A percentile compares a stretch with the other conserved stretches of the same genome.
phyloP scores from a whole-genome alignment of 2,329 filamentous ascomycete genomes.

The Colletotrichum graminicola region DNA sequence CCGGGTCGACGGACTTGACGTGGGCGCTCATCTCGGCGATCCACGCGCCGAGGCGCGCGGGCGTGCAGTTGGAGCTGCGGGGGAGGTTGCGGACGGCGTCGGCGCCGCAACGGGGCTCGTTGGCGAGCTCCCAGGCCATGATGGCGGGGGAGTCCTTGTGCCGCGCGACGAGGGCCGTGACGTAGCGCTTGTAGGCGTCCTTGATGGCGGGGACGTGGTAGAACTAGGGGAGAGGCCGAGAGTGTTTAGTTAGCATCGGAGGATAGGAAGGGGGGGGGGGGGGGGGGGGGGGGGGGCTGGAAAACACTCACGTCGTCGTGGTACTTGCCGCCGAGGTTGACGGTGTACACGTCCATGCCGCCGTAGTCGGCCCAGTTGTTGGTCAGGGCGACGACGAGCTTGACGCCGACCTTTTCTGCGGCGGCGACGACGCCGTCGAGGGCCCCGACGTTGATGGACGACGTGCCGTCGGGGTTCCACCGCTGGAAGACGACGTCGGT shows the following conservation, averaged over 20 bases:
- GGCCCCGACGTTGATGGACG: slow-evolving; percentile 56
- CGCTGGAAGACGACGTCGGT: slow-evolving; percentile 61
- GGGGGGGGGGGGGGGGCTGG: no score
- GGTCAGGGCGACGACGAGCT: slow-evolving; percentile 63
- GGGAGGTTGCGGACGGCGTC: slow-evolving; percentile 61
- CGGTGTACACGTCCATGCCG: slow-evolving; percentile 66
- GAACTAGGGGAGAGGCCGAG: slow-evolving; percentile 51
- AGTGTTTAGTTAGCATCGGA: slow-evolving; percentile 1
- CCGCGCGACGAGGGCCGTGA: slow-evolving; percentile 68
- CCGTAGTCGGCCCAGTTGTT: slow-evolving; percentile 69
- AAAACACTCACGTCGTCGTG: slow-evolving; percentile 58
- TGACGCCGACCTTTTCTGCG: slow-evolving; percentile 61
- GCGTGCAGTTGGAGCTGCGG: slow-evolving; percentile 53
- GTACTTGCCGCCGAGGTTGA: slow-evolving; percentile 61
- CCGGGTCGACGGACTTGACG: slow-evolving; percentile 63
- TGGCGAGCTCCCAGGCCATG: slow-evolving; percentile 76
- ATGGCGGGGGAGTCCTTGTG: slow-evolving; percentile 71
- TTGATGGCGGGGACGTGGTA: slow-evolving; percentile 64
- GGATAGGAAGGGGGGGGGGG: no score
- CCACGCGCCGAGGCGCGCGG: slow-evolving; percentile 61
- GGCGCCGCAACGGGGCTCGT: slow-evolving; percentile 68
- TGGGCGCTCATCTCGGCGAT: slow-evolving; percentile 66
- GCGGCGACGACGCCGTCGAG: slow-evolving; percentile 65
- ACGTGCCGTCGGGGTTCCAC: slow-evolving; percentile 58
- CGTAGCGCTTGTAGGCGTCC: slow-evolving; percentile 67